These are phyloP conservation scores for Trametes punicea DNA, from an alignment of 768 basidiomycete genomes.

Conservation along the genomic window DNA sequence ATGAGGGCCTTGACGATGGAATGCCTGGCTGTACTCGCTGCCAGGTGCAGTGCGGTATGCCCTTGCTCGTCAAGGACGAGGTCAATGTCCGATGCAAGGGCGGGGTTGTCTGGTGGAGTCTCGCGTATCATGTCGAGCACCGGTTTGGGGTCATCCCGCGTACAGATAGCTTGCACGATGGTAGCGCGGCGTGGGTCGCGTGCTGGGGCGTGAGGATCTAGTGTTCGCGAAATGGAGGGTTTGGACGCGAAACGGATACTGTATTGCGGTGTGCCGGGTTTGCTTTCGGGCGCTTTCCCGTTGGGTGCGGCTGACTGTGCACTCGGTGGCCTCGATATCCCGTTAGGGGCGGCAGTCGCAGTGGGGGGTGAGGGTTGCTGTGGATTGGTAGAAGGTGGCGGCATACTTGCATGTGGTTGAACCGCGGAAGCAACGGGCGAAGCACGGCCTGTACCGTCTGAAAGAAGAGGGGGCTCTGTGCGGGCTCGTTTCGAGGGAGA, in stretches of 20 bases:
- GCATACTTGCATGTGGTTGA: slow-evolving; percentile 27
- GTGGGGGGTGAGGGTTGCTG: slow-evolving; percentile 29
- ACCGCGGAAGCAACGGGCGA: slow-evolving; percentile 10
- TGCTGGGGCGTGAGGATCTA: slow-evolving; percentile 48
- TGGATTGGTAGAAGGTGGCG: slow-evolving; percentile 16
- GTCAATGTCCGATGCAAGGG: slow-evolving; percentile 57
- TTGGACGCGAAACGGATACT: slow-evolving; percentile 67
- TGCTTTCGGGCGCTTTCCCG: slow-evolving; percentile 39
- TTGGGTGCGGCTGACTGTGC: slow-evolving; percentile 39
- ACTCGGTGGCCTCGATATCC: slow-evolving; percentile 46
- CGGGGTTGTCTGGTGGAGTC: slow-evolving; percentile 43
- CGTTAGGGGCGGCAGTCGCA: slow-evolving; percentile 40
- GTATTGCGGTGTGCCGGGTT: slow-evolving; percentile 42
- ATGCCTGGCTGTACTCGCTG: slow-evolving; percentile 78
- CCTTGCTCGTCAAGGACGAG: slow-evolving; percentile 91
- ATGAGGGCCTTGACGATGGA: slow-evolving; percentile 69
- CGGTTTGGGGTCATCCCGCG: slow-evolving; percentile 61
- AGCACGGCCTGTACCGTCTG: slow-evolving; percentile 7
- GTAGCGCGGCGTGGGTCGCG: slow-evolving; percentile 56
- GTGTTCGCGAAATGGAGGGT: slow-evolving; percentile 48
- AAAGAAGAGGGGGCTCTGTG: slow-evolving; percentile 40
- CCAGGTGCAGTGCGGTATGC: slow-evolving; percentile 92
- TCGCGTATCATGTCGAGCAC: slow-evolving; percentile 67
- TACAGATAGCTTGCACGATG: slow-evolving; percentile 62
- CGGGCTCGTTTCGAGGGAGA: slow-evolving; percentile 73